phyloP scores from a whole-genome alignment of 1,139 yeast species.

The Suhomyces atakaporum region DNA sequence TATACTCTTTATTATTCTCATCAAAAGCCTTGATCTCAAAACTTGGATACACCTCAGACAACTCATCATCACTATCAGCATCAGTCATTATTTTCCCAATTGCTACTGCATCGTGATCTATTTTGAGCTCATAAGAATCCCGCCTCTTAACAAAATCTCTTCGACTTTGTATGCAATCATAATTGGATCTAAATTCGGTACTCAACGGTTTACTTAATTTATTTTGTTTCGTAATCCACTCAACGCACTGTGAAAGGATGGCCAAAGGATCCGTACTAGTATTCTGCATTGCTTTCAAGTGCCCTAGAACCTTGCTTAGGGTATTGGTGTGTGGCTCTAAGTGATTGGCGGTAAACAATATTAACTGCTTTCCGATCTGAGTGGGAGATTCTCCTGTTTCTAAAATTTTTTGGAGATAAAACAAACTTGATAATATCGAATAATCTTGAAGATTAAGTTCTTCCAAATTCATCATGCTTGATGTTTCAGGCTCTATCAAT shows the following conservation, averaged over 20 bases:
- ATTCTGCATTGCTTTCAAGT: conserved; percentile 17
- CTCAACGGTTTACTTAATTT: background rate
- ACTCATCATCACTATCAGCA: background rate
- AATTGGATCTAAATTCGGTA: background rate
- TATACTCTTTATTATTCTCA: background rate
- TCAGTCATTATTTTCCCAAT: background rate
- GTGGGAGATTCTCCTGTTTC: conserved; percentile 31
- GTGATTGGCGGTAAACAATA: conserved; percentile 26
- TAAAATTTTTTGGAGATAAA: conserved; percentile 19
- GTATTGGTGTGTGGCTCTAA: conserved; percentile 15
- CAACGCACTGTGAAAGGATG: conserved; percentile 21
- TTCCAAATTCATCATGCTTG: background rate
- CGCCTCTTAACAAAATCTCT: too few species aligned
- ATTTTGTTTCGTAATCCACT: conserved; percentile 16
- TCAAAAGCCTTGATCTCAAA: background rate
- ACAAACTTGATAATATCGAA: background rate
- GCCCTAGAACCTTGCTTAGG: conserved; percentile 15
- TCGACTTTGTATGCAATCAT: too few species aligned
- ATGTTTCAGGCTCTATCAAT: too few species aligned
- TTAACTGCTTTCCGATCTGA: conserved; percentile 28
- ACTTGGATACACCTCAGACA: background rate
- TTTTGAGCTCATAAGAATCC: background rate
- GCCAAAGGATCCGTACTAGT: conserved; percentile 15
- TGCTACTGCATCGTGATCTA: background rate
- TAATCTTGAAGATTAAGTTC: background rate